Evolutionary conservation across 176 grass and related monocot genomes (phyloP), one percentile per base, ranked within the genome.

Genomic region (Triticum dicoccoides): DNA sequence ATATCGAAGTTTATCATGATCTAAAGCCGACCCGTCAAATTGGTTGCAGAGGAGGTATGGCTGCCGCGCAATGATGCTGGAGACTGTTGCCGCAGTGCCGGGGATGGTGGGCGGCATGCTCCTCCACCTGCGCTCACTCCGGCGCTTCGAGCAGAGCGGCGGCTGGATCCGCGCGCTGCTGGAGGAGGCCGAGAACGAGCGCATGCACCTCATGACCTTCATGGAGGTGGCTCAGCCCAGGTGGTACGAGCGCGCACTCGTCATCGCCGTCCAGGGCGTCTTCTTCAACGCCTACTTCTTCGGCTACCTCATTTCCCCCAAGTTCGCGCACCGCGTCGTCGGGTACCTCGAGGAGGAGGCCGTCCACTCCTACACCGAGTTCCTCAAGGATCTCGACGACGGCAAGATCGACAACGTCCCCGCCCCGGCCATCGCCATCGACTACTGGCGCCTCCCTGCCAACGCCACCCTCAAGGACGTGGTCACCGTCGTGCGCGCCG

Each of bases 341-440:
- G 90, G 93, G 3, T 95, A 95, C 80, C 93, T 92, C n/a, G 93
- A 95, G 88, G 93, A 95, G 90, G 93, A 95, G 86, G 93, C 93
- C 42, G 83, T 95, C 83, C 89, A 88, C 83, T 95, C 93, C 64
- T 95, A 95, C 90, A 92, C 88, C 1, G 93, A 92, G 83, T 95
- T 73, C 88, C 90, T 95, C 86, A 88, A 79, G 69, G 93, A 95
- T 80, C 88, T 95, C 6, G 93, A 92, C 39, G 83, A 80, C 35
- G 90, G 93, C 80, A 90, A 88, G 80, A 90, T 92, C 29, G 76
- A 88, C 1, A 95, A 95, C 70, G 52, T 90, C 63, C 90, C 93
- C 1, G 93, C 93, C 69, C 90, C 93, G 23, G 83, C 90, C 93
- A 95, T 95, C 54, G 93, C 90, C 90, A 86, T 95, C 70, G 90